Base-by-base conservation (phyloP, 176 grass and related monocot species). In the Areca catechu region DNA sequence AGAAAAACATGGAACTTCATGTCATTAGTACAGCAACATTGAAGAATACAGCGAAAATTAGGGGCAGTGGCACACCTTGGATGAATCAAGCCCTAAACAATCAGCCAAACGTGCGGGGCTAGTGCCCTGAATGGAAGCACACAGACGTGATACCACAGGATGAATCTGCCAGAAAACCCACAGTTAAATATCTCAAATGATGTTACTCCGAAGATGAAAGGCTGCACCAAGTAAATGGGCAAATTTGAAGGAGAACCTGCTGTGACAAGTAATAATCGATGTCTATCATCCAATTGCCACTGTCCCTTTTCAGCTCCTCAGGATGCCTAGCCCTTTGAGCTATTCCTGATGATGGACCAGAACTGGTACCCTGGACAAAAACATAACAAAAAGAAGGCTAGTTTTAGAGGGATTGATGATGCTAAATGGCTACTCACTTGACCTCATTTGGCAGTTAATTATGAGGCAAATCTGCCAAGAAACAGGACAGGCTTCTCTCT, bases 241-340 rank as follows among this genome's bases (percentile, higher is more conserved):
- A 43, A 12, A 12, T 43, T 12, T 43, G 34, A 61, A 78, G n/a
- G 5, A 49, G 24, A 22, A 93, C 94, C 88, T 98, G 87, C 58
- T 98, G 94, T 73, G 81, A 88, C 63, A 98, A 83, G 75, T 98
- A 98, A 64, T 98, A 93, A 7, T 98, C 84, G 25, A 93, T 89
- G 21, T 93, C 94, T 65, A 98, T 93, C 76, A 98, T 85, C 79
- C 84, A 92, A 30, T 85, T 77, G 56, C 74, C 70, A 1, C 61
- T 61, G 23, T 92, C 76, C 69, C 73, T 79, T 81, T 98, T 92
- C 5, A 98, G 56, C 73, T 98, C 88, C 3, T 98, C 94, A 4
- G 84, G 84, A 86, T 98, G 88, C 70, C 94, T 92, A 72, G 88
- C 94, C 71, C 88, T 93, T 71, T 92, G 83, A 77, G 94, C 88